Evolutionary conservation across 106 monocot species (phyloP).

Genomic region (Acanthochlamys bracteata): DNA sequence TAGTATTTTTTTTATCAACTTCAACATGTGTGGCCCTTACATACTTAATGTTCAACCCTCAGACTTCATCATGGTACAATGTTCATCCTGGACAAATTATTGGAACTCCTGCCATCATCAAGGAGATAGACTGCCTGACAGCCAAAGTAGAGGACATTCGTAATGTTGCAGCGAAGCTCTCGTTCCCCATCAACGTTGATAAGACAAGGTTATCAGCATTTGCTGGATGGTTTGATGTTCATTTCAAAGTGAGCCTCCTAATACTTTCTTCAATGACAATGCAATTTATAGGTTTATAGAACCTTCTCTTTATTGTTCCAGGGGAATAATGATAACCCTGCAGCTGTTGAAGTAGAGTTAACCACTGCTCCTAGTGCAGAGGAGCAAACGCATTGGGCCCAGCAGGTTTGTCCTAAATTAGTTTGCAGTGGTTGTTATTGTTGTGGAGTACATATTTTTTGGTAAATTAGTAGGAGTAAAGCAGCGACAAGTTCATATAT

Average conservation of each 20-base stretch:
- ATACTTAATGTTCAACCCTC: too few relatives aligned
- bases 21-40: too few relatives aligned
- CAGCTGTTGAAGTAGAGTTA: constrained; percentile 55
- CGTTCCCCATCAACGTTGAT: constrained; percentile 38
- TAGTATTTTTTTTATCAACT: too few relatives aligned
- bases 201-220: constrained; percentile 54
- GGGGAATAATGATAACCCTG: constrained; percentile 65
- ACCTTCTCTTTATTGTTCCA: constrained; percentile 17
- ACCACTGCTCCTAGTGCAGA: constrained; percentile 81
- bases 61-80: constrained; percentile 94
- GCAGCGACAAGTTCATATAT: too few relatives aligned
- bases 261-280: constrained; percentile 1
- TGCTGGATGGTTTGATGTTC: constrained; percentile 99
- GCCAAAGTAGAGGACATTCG: constrained; percentile 86
- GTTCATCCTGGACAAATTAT: constrained; percentile 75
- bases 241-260: constrained; percentile 62
- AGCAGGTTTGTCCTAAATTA: constrained; percentile 60
- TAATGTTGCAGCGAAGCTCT: constrained; percentile 33
- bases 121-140: constrained; percentile 81
- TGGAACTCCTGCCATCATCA: constrained; percentile 60
- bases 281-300: neutral
- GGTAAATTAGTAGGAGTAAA: neutral
- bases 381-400: constrained; percentile 85
- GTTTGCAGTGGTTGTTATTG: neutral
- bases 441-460: neutral